phyloP scores from a whole-genome alignment of 2,329 filamentous ascomycete species.

The Colletotrichum eremochloae region DNA sequence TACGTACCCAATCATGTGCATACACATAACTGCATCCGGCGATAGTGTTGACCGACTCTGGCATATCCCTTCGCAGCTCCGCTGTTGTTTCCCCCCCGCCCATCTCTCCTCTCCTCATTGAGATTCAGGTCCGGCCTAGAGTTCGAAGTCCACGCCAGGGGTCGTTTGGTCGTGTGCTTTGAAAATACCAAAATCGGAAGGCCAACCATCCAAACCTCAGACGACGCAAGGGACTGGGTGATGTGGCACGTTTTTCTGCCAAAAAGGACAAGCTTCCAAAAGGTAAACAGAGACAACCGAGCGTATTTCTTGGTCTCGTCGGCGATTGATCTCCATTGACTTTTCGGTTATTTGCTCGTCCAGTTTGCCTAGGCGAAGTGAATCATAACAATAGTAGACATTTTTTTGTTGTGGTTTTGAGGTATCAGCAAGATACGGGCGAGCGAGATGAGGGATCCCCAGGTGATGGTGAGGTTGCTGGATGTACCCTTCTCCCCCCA shows the following conservation, averaged over 20 bases:
- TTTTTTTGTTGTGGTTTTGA: not conserved
- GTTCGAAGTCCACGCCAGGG: constrained; percentile 6
- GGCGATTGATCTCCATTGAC: constrained; percentile 15
- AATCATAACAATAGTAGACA: not conserved
- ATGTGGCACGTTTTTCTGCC: constrained; percentile 21
- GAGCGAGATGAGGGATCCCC: not conserved
- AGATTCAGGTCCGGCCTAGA: constrained; percentile 1
- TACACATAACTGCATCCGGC: not conserved
- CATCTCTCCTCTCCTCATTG: not conserved
- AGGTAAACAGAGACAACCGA: constrained; percentile 12
- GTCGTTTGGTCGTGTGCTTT: constrained; percentile 7
- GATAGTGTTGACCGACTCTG: constrained; percentile 8
- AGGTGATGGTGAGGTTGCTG: not conserved
- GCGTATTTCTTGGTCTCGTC: constrained; percentile 10
- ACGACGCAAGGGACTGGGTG: constrained; percentile 35
- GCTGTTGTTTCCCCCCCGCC: not conserved
- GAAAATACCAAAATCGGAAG: constrained; percentile 27
- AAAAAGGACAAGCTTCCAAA: constrained; percentile 2
- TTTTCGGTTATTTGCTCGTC: constrained; percentile 10
- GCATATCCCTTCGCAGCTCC: not conserved
- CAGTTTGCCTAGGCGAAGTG: not conserved
- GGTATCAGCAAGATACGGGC: not conserved
- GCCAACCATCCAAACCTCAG: constrained; percentile 32
- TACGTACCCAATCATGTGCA: not conserved
- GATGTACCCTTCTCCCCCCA: not conserved